Evolutionary conservation across 129 eudicot species (phyloP).

Genomic region (Escallonia herrerae): DNA sequence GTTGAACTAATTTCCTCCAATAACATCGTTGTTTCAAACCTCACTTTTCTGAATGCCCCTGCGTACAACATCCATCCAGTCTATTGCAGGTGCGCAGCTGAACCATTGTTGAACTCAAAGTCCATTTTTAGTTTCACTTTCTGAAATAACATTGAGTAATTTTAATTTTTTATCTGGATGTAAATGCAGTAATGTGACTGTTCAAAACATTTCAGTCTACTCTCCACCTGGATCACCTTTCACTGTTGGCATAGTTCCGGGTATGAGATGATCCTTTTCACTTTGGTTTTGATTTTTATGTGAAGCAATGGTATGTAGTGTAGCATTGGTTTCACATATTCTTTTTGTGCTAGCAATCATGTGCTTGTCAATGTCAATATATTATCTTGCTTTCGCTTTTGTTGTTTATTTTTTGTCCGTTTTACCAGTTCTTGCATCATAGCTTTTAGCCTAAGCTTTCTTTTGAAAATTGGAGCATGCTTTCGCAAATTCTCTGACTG

Average conservation of each 20-base stretch:
- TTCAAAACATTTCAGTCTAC: constrained; percentile 60
- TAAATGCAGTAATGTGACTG: constrained; percentile 51
- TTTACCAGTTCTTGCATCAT: no score
- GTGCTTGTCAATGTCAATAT: no score
- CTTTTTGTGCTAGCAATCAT: no score
- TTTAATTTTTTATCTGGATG: constrained; percentile 1
- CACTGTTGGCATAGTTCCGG: constrained; percentile 82
- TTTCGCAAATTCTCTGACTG: no score
- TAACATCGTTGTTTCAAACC: constrained; percentile 58
- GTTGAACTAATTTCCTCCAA: constrained; percentile 50
- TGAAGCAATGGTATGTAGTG: no score
- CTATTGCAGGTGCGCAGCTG: constrained; percentile 58
- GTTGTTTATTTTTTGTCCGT: no score
- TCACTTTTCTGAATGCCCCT: constrained; percentile 72
- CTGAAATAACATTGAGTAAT: neutral
- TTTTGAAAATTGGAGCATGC: no score
- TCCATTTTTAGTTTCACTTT: neutral
- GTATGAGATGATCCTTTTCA: constrained; percentile 22
- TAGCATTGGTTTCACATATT: no score
- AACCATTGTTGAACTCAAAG: neutral
- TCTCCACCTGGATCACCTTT: constrained; percentile 63
- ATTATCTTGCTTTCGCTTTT: no score
- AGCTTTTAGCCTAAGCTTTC: no score
- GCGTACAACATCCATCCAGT: constrained; percentile 69
- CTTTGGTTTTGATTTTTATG: neutral